These are phyloP conservation scores for Colletotrichum sojae DNA, from an alignment of 2,329 filamentous ascomycete species.

Conservation along the genomic window DNA sequence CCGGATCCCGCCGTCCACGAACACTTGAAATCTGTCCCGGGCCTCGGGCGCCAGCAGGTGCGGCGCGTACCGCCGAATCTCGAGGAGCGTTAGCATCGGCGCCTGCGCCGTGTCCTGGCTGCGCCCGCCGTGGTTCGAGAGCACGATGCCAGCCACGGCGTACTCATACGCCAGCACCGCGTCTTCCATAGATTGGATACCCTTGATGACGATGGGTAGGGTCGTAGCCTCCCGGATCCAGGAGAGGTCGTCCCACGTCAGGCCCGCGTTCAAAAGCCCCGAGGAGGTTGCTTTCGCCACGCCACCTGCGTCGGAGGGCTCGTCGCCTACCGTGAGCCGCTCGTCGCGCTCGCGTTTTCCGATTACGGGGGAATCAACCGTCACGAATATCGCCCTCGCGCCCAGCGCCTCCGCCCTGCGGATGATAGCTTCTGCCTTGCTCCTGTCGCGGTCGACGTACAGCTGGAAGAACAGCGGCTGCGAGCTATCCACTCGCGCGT, in stretches of 20 bases:
- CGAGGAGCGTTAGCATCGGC: constrained; percentile 41
- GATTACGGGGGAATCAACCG: constrained; percentile 69
- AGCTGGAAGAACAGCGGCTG: constrained; percentile 69
- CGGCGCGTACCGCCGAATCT: constrained; percentile 65
- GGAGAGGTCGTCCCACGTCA: constrained; percentile 74
- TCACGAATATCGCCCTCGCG: constrained; percentile 69
- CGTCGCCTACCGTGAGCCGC: constrained; percentile 61
- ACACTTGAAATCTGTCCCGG: constrained; percentile 58
- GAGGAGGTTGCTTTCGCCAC: constrained; percentile 66
- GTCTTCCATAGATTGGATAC: constrained; percentile 76
- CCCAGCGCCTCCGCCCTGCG: constrained; percentile 60
- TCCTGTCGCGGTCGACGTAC: constrained; percentile 70
- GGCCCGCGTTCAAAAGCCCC: constrained; percentile 69
- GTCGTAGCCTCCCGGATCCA: constrained; percentile 69
- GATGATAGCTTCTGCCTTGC: constrained; percentile 64
- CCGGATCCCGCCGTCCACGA: constrained; percentile 75
- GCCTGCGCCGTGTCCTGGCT: constrained; percentile 59
- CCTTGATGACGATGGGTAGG: constrained; percentile 75
- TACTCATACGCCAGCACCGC: constrained; percentile 71
- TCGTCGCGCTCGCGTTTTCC: constrained; percentile 67
- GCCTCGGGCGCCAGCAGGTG: constrained; percentile 51
- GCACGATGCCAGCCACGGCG: constrained; percentile 76
- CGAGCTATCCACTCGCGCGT: neutral
- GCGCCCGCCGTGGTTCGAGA: constrained; percentile 79
- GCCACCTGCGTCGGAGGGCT: constrained; percentile 56